A percentile compares a stretch with the other conserved stretches of the same genome.
These are phyloP conservation scores for Hypoxylon trugodes DNA, from an alignment of 495 filamentous ascomycete genomes.

Conservation along the genomic window DNA sequence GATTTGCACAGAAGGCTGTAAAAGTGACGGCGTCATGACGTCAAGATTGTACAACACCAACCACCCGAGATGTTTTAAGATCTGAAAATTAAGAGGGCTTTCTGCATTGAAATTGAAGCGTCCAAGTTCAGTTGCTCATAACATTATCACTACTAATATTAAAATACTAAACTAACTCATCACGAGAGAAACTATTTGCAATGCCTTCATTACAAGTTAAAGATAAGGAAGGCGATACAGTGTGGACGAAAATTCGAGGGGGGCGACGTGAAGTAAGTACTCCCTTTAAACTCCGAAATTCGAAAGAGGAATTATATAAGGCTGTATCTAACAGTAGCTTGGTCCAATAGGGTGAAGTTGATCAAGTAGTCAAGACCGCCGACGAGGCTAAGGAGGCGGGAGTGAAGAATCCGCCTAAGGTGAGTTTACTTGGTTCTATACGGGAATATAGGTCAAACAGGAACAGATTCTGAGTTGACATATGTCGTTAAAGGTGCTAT, in stretches of 20 bases:
- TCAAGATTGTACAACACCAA: background rate
- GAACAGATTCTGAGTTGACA: no score
- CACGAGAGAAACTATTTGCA: background rate
- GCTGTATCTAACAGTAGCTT: no score
- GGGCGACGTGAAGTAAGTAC: constrained; percentile 47
- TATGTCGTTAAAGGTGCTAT: constrained; percentile 34
- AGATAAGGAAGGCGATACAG: constrained; percentile 50
- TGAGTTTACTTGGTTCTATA: constrained; percentile 21
- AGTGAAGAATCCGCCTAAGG: constrained; percentile 57
- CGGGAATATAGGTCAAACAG: background rate
- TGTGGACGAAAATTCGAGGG: constrained; percentile 47
- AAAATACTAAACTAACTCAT: background rate
- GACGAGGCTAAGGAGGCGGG: constrained; percentile 48
- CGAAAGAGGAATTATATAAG: no score
- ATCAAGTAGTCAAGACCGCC: constrained; percentile 46
- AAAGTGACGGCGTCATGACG: constrained; percentile 7
- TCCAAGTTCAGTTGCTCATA: background rate
- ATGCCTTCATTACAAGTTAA: constrained; percentile 38
- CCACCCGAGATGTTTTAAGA: background rate
- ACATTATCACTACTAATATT: background rate
- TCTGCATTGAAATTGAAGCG: background rate
- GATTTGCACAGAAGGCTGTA: background rate
- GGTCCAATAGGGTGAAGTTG: constrained; percentile 51
- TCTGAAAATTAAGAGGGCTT: background rate
- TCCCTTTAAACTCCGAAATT: no score